Evolutionary conservation across 305 asterid species (phyloP).

Genomic region (Solanum hybrid): DNA sequence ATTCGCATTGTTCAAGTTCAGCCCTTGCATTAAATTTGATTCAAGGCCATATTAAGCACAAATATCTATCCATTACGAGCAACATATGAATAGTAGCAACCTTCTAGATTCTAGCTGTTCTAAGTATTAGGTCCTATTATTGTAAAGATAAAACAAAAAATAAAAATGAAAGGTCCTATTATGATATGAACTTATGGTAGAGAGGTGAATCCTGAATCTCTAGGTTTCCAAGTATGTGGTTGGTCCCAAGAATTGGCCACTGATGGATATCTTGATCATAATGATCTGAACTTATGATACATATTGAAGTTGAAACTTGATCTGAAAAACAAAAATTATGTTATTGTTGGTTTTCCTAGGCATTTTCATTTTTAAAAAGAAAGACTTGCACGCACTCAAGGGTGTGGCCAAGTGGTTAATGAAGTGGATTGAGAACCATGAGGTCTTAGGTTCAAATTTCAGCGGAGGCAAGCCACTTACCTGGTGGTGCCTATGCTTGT

Average conservation of each 20-base stretch:
- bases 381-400: not conserved
- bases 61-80: not conserved
- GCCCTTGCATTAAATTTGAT: not conserved
- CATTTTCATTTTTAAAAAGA: not conserved
- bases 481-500: not conserved
- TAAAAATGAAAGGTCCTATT: not conserved
- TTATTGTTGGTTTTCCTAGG: not conserved
- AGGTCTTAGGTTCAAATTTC: not conserved
- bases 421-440: not conserved
- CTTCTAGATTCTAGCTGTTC: not conserved
- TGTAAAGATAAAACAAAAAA: not conserved
- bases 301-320: not conserved
- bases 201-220: not conserved
- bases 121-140: not conserved
- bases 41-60: not conserved
- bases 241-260: not conserved
- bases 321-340: not conserved
- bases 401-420: not conserved
- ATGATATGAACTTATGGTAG: not conserved
- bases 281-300: not conserved
- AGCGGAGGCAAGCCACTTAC: not conserved
- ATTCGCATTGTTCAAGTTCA: not conserved
- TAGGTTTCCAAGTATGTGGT: not conserved
- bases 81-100: not conserved
- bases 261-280: not conserved